Evolutionary conservation across 2,329 filamentous ascomycete species (phyloP).

Genomic region (Monilinia polystroma): DNA sequence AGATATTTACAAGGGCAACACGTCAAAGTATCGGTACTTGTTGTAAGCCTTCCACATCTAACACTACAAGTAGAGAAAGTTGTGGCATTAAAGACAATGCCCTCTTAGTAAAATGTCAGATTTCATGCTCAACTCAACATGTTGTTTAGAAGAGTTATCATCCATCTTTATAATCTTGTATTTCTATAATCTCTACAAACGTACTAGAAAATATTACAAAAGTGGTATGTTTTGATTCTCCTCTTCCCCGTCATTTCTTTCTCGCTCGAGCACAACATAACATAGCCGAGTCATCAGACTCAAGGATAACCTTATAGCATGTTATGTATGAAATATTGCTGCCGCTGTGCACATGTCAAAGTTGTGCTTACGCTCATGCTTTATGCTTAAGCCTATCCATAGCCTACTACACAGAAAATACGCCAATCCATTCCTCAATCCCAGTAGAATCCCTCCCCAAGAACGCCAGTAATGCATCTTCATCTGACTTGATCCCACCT

Average conservation of each 20-base stretch:
- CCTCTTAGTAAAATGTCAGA: neutral
- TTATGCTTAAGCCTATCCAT: conserved; percentile 10
- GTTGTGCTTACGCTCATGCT: neutral
- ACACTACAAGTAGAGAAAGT: neutral
- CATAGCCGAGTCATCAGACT: neutral
- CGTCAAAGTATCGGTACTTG: neutral
- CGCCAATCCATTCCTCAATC: conserved; percentile 2
- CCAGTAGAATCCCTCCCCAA: conserved; percentile 2
- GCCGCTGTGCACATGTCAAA: neutral
- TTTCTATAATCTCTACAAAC: neutral
- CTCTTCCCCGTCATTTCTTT: neutral
- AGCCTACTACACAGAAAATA: conserved; percentile 9
- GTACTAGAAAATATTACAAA: neutral
- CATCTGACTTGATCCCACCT: neutral
- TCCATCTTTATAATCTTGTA: neutral
- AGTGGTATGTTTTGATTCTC: neutral
- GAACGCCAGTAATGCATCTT: conserved; percentile 15
- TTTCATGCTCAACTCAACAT: neutral
- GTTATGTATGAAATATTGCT: conserved; percentile 1
- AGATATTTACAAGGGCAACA: neutral
- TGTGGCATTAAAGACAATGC: conserved; percentile 6
- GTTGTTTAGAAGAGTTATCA: neutral
- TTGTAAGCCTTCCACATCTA: neutral
- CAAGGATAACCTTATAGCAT: neutral
- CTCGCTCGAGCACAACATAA: neutral